phyloP scores from a whole-genome alignment of 202 grass and related monocot genomes.

The Brachypodium distachyon region DNA sequence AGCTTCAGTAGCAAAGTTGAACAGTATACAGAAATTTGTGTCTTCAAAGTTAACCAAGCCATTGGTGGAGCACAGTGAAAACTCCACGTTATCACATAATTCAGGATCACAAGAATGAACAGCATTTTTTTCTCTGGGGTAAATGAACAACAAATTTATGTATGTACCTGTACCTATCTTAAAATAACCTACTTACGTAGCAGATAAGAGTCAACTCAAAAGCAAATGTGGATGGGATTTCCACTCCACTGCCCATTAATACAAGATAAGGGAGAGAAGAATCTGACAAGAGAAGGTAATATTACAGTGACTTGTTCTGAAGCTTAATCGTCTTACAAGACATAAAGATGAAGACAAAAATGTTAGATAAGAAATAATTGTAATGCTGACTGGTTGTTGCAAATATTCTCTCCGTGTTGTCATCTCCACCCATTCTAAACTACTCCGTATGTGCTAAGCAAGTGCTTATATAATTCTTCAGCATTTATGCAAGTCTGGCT shows the following conservation, averaged over 20 bases:
- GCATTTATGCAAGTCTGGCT: slow-evolving; percentile 17
- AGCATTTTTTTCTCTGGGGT: too few relatives aligned
- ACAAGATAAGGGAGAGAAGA: not conserved
- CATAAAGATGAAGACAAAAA: not conserved
- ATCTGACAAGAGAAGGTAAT: not conserved
- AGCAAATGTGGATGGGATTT: not conserved
- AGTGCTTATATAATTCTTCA: not conserved
- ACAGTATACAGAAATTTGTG: not conserved
- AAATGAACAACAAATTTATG: not conserved
- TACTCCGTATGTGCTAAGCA: slow-evolving; percentile 3
- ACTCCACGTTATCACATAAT: too few relatives aligned
- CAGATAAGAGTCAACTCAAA: not conserved
- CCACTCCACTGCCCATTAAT: not conserved
- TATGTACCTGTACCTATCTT: not conserved
- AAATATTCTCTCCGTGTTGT: not conserved
- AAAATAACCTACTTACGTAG: not conserved
- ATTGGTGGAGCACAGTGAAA: not conserved
- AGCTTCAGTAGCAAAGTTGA: not conserved
- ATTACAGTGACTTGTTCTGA: not conserved
- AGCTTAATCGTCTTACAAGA: not conserved
- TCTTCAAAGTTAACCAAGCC: not conserved
- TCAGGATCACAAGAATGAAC: slow-evolving; percentile 1
- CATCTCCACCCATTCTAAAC: slow-evolving; percentile 1
- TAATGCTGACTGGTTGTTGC: not conserved
- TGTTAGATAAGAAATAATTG: not conserved